Evolutionary conservation across 208 protist genomes (phyloP).

Genomic region (Trypanosoma grayi): DNA sequence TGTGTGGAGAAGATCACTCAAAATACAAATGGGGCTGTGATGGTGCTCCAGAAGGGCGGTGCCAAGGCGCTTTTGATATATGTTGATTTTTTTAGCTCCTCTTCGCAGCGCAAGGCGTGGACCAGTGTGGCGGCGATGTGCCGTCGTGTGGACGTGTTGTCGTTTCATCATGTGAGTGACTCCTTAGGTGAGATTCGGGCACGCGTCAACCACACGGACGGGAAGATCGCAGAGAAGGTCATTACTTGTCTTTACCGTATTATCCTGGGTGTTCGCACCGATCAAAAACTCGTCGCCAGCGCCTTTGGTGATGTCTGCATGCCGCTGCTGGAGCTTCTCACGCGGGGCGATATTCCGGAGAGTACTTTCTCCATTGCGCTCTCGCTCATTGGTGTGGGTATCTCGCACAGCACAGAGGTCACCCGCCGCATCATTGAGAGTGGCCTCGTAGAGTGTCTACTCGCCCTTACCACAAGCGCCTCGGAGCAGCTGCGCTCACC

Average conservation of each 20-base stretch:
- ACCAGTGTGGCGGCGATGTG: constrained; percentile 69
- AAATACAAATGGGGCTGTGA: constrained; percentile 23
- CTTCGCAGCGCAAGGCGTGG: constrained; percentile 88
- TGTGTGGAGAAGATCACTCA: constrained; percentile 91
- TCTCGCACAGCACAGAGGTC: constrained; percentile 41
- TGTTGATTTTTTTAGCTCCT: constrained; percentile 93
- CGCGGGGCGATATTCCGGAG: constrained; percentile 36
- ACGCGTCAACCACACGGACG: constrained; percentile 62
- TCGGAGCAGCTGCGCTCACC: constrained; percentile 6
- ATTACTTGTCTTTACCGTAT: constrained; percentile 55
- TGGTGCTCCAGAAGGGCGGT: constrained; percentile 67
- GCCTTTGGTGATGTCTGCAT: constrained; percentile 53
- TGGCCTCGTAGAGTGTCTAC: constrained; percentile 30
- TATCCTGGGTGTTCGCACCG: constrained; percentile 39
- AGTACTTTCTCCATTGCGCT: constrained; percentile 43
- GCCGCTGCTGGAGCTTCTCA: constrained; percentile 39
- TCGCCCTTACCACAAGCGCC: constrained; percentile 16
- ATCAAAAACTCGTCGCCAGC: constrained; percentile 38
- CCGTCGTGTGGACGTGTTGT: constrained; percentile 44
- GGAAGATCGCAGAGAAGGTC: constrained; percentile 64
- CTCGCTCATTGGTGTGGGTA: constrained; percentile 41
- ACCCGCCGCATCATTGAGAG: constrained; percentile 36
- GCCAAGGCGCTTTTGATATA: constrained; percentile 84
- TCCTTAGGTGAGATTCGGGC: constrained; percentile 69
- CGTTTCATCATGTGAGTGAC: constrained; percentile 49